phyloP scores from a whole-genome alignment of 1,139 yeast genomes.

The Blastobotrys persicus region DNA sequence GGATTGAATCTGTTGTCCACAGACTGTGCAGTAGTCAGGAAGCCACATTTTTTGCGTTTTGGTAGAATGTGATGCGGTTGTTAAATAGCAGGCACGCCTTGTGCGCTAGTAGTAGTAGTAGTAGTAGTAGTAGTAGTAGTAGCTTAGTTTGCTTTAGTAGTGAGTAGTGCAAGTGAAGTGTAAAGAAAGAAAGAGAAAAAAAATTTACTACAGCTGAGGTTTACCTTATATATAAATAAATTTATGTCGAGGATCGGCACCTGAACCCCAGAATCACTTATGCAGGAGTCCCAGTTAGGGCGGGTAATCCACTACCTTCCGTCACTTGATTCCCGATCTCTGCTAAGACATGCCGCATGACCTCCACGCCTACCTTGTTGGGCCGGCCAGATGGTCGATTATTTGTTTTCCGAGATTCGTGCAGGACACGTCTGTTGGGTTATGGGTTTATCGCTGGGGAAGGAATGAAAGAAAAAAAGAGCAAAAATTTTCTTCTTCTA shows the following conservation, averaged over 20 bases:
- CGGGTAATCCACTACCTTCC: not conserved
- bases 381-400: not conserved
- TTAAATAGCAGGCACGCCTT: not conserved
- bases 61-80: not conserved
- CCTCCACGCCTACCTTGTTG: not conserved
- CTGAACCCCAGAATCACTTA: not conserved
- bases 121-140: no score
- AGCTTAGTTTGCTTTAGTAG: no score
- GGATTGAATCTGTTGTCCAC: constrained; percentile 9
- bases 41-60: constrained; percentile 1
- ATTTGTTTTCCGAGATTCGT: no score
- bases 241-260: not conserved
- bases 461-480: no score
- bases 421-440: no score
- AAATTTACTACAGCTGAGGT: not conserved
- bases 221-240: not conserved
- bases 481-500: no score
- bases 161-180: not conserved
- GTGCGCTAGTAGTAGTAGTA: constrained; percentile 1
- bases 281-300: not conserved
- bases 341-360: not conserved
- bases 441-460: no score
- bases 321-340: not conserved
- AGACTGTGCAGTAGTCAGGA: constrained; percentile 9
- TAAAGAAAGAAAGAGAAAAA: not conserved